A percentile compares a stretch with the other conserved stretches of the same genome.
phyloP scores from a whole-genome alignment of 345 rosid species.

The Eucalyptus marginata region DNA sequence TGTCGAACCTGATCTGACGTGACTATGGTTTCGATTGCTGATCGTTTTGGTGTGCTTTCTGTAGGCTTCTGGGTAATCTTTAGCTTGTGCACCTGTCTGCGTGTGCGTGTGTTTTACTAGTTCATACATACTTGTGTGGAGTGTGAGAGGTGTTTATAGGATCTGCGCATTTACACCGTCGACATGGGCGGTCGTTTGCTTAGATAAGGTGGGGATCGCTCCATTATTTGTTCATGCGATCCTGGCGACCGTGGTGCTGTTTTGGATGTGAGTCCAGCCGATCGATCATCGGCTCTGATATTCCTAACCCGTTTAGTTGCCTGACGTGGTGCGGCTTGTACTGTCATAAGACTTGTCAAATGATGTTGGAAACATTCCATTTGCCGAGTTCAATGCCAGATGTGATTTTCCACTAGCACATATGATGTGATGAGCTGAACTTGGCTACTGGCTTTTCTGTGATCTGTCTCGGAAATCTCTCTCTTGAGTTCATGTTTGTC shows the following conservation, averaged over 20 bases:
- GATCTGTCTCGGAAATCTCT: background rate
- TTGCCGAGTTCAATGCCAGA: background rate
- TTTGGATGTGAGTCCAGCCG: background rate
- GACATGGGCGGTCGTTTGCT: background rate
- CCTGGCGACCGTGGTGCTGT: background rate
- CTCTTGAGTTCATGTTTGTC: background rate
- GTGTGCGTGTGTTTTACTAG: background rate
- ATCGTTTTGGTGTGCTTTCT: background rate
- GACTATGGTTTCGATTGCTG: background rate
- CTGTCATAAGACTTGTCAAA: background rate
- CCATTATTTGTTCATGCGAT: background rate
- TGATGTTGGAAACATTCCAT: background rate
- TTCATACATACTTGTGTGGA: background rate
- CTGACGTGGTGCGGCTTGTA: background rate
- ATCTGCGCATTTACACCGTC: background rate
- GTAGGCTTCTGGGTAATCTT: background rate
- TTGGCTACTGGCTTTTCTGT: background rate
- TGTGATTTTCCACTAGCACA: background rate
- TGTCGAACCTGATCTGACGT: slow-evolving; percentile 41
- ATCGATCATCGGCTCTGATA: background rate
- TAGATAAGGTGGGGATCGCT: background rate
- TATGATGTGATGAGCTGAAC: background rate
- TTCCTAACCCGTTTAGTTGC: background rate
- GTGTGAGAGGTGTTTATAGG: background rate
- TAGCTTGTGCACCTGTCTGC: background rate